phyloP scores from a whole-genome alignment of 352 stramenopile genomes.

The Pythium aphanidermatum region DNA sequence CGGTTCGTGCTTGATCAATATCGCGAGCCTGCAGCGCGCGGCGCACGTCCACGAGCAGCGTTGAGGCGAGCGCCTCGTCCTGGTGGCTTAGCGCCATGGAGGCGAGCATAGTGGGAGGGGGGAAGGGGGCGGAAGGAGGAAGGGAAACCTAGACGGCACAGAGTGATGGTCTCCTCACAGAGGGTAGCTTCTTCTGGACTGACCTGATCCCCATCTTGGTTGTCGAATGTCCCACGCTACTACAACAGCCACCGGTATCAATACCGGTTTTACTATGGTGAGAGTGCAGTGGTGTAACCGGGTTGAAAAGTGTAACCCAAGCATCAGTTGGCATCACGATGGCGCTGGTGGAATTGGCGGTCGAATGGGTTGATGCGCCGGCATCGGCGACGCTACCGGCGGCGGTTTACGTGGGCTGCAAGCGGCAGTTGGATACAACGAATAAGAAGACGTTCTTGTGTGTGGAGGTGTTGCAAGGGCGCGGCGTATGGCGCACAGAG shows the following conservation, averaged over 20 bases:
- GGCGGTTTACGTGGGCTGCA: slow-evolving; percentile 25
- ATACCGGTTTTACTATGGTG: no score
- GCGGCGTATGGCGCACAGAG: slow-evolving; percentile 23
- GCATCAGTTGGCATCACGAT: no score
- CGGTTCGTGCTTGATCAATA: slow-evolving; percentile 41
- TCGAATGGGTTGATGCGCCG: slow-evolving; percentile 18
- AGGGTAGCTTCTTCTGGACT: no score
- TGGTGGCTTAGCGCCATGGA: slow-evolving; percentile 1
- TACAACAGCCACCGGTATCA: no score
- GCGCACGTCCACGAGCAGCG: slow-evolving; percentile 12
- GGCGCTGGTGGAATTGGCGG: slow-evolving; percentile 20
- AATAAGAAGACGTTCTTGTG: slow-evolving; percentile 8
- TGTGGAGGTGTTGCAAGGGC: slow-evolving; percentile 26
- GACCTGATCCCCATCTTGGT: no score
- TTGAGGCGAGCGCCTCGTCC: background rate
- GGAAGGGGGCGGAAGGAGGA: no score
- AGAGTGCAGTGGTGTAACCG: no score
- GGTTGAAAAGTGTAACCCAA: no score
- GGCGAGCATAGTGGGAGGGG: no score
- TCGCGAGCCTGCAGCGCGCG: slow-evolving; percentile 41
- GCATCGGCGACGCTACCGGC: background rate
- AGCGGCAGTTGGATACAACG: slow-evolving; percentile 1
- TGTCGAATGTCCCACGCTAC: no score
- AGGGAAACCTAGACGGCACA: no score
- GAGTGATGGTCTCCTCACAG: no score